Evolutionary conservation across 495 filamentous ascomycete species (phyloP), one percentile per base, ranked within the genome.

Genomic region (Daldinia bambusicola): DNA sequence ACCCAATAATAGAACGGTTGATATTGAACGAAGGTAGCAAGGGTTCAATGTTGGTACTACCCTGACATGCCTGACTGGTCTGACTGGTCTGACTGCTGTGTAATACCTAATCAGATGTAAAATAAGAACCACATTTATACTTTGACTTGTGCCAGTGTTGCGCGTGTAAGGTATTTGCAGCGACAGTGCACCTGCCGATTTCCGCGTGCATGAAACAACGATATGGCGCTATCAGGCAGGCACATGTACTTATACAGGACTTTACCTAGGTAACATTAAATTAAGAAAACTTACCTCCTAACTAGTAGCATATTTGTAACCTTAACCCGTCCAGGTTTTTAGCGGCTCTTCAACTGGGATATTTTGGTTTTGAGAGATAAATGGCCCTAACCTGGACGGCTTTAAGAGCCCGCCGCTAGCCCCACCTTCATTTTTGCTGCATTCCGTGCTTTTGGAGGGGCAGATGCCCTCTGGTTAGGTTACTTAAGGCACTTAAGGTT

Each of bases 1-100:
- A 58, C 20, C 63, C 62, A 71, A 61, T 61, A 66, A 67, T 66
- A 67, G 26, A 55, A 55, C 37, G 34, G 34, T 43, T 48, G 7
- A 48, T 66, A 55, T 63, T 48, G n/a, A 52, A 31, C 10, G 20
- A 45, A 45, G 56, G 41, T 61, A 61, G 22, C 50, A 41, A 52
- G 68, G 43, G 43, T 48, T 26, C 26, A 26, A 26, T 26, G 26
- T 26, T 22, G 18, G 43, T 18, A 48, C 43, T 48, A 48, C 43
- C 43, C 18, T 9, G 43, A 22, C 34, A 36, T 3, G 32, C 7
- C 32, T 34, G 32, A 34, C 32, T 4, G 32, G 32, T 34, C 32
- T 34, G 32, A 34, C 32, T 34, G 34, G 26, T 26, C 26, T 26
- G 26, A 26, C 41, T 22, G 43, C 18, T 48, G 43, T 48, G 43